Conservation (phyloP, 805 yeast genomes). For the Saturnispora quitensis region DNA sequence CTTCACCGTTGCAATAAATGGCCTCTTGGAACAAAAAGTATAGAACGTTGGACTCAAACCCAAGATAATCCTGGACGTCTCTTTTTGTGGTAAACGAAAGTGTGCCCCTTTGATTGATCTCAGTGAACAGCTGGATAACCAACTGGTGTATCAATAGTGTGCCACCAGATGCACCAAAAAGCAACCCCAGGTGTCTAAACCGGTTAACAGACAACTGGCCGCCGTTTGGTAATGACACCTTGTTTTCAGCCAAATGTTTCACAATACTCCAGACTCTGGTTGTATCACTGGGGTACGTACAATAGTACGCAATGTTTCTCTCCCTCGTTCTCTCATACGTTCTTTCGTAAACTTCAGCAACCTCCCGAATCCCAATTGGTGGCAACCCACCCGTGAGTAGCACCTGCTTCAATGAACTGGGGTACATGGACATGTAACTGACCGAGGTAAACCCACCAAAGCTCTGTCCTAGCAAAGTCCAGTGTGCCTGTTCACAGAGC, state of each 20-base stretch:
- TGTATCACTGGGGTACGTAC: slow-evolving; percentile 40
- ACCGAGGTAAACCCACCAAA: slow-evolving; percentile 13
- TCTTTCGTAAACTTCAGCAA: slow-evolving; percentile 41
- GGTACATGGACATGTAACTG: slow-evolving; percentile 10
- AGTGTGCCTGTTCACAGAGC: slow-evolving; percentile 27
- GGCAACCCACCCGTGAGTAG: slow-evolving; percentile 53
- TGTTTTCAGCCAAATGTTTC: slow-evolving; percentile 24
- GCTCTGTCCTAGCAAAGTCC: slow-evolving; percentile 37
- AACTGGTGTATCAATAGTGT: slow-evolving; percentile 38
- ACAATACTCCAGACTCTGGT: slow-evolving; percentile 31
- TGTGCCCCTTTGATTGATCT: slow-evolving; percentile 28
- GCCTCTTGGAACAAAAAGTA: slow-evolving; percentile 53
- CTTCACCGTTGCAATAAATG: slow-evolving; percentile 40
- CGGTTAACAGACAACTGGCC: slow-evolving; percentile 41
- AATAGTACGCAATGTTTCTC: slow-evolving; percentile 39
- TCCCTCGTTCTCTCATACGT: slow-evolving; percentile 39
- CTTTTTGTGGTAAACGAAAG: slow-evolving; percentile 33
- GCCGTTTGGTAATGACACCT: slow-evolving; percentile 39
- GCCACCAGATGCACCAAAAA: slow-evolving; percentile 44
- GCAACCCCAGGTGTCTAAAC: slow-evolving; percentile 44
- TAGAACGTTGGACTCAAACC: slow-evolving; percentile 45
- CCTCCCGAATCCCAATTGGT: slow-evolving; percentile 32
- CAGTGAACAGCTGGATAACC: slow-evolving; percentile 33
- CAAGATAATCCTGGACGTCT: slow-evolving; percentile 26
- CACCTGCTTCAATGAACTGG: slow-evolving; percentile 32